Evolutionary conservation across 73 alveolate species (phyloP).

Genomic region (Paraurostyla sp.): DNA sequence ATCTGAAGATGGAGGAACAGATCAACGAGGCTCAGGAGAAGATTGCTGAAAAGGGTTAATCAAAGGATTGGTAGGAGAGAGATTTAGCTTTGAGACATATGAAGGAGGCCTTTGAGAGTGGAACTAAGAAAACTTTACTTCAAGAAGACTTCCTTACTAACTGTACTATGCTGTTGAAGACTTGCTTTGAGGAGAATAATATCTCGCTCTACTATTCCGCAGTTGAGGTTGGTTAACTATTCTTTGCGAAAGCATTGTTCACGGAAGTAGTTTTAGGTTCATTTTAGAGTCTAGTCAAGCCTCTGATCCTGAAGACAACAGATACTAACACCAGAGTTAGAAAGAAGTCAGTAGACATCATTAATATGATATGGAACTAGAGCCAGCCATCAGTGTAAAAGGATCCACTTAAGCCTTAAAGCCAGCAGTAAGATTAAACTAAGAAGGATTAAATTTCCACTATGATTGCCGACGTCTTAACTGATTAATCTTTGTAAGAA

Average conservation of each 20-base stretch:
- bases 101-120: constrained; percentile 59
- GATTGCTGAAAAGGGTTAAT: constrained; percentile 65
- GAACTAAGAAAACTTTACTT: constrained; percentile 54
- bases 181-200: constrained; percentile 67
- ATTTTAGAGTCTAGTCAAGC: constrained; percentile 2
- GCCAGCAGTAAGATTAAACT: not conserved
- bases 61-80: constrained; percentile 73
- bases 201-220: constrained; percentile 68
- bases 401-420: too few species aligned
- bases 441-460: constrained; percentile 27
- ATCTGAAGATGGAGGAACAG: not conserved
- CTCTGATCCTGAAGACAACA: constrained; percentile 50
- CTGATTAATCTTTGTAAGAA: constrained; percentile 45
- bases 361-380: constrained; percentile 45
- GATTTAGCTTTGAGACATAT: constrained; percentile 66
- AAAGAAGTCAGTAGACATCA: constrained; percentile 64
- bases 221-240: constrained; percentile 46
- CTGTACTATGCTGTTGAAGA: constrained; percentile 37
- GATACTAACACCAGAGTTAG: constrained; percentile 75
- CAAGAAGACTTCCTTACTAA: constrained; percentile 31
- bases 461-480: constrained; percentile 39
- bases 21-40: constrained; percentile 42
- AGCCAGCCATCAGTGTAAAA: not conserved
- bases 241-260: constrained; percentile 51
- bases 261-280: constrained; percentile 31